Percentiles rank a stretch among this genome's conserved stretches.
These are phyloP conservation scores for Posidonia oceanica DNA, from an alignment of 116 monocot species.

Conservation along the genomic window DNA sequence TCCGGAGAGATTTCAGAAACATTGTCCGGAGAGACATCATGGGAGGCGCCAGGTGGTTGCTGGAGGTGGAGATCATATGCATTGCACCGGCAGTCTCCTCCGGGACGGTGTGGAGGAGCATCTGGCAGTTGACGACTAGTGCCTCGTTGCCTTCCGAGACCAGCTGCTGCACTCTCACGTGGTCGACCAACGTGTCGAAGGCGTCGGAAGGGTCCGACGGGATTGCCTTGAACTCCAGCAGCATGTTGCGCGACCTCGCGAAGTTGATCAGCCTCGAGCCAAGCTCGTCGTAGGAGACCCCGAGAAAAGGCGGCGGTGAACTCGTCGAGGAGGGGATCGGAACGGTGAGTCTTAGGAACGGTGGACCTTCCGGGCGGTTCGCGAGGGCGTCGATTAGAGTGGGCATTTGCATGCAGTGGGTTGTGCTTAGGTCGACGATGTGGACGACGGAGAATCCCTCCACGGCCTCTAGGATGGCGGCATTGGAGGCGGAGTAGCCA, in stretches of 20 bases:
- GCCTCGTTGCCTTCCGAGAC: conserved; percentile 31
- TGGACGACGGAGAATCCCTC: conserved; percentile 44
- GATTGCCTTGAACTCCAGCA: conserved; percentile 49
- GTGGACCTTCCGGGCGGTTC: conserved; percentile 45
- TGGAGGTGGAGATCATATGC: not conserved
- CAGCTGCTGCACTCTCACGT: conserved; percentile 17
- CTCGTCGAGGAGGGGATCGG: conserved; percentile 10
- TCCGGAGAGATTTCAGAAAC: conserved; percentile 33
- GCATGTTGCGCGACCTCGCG: conserved; percentile 45
- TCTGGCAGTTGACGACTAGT: conserved; percentile 70
- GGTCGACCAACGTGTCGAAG: conserved; percentile 19
- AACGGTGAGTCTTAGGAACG: conserved; percentile 48
- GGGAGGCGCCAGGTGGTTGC: not conserved
- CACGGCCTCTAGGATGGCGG: conserved; percentile 51
- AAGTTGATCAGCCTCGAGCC: conserved; percentile 53
- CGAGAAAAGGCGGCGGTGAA: conserved; percentile 19
- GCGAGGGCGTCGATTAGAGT: conserved; percentile 71
- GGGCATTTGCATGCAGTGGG: conserved; percentile 82
- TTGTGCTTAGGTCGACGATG: conserved; percentile 52
- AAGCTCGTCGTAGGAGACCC: conserved; percentile 36
- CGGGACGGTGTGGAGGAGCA: conserved; percentile 37
- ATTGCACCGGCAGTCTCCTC: conserved; percentile 22
- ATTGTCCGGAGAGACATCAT: conserved; percentile 9
- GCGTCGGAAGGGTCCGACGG: conserved; percentile 16
- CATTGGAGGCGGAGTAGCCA: conserved; percentile 67